Evolutionary conservation across 129 eudicot genomes (phyloP).

Genomic region (Heracleum sosnowskyi): DNA sequence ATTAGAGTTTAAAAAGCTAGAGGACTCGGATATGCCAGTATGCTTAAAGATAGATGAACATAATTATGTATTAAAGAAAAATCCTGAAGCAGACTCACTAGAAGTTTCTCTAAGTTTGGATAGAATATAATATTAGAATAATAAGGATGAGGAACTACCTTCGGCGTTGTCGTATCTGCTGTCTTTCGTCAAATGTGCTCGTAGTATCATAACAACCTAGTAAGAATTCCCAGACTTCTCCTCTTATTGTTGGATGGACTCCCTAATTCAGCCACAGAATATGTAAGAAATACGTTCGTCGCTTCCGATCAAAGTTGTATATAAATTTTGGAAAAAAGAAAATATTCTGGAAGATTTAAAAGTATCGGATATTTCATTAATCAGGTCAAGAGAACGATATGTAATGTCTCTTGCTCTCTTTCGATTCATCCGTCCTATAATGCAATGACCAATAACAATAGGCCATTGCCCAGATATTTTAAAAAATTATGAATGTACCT

Average conservation of each 20-base stretch:
- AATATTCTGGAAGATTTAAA: not conserved
- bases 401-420: not conserved
- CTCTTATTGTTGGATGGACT: slow-evolving; percentile 90
- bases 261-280: slow-evolving; percentile 45
- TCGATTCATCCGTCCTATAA: not conserved
- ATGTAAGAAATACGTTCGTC: not conserved
- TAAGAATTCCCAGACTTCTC: slow-evolving; percentile 97
- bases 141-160: slow-evolving; percentile 38
- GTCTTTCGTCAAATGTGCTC: slow-evolving; percentile 87
- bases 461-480: not conserved
- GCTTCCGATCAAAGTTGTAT: not conserved
- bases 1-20: not conserved
- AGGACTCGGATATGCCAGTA: not conserved
- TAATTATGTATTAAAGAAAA: not conserved
- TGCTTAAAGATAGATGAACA: not conserved
- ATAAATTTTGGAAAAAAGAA: not conserved
- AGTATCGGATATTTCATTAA: not conserved
- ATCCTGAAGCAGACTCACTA: not conserved
- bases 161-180: slow-evolving; percentile 57
- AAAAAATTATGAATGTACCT: not conserved
- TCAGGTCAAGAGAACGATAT: not conserved
- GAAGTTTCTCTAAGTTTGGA: not conserved
- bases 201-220: slow-evolving; percentile 87
- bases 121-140: not conserved
- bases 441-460: not conserved